phyloP scores from a whole-genome alignment of 768 basidiomycete species.

The Boletus speciosus region DNA sequence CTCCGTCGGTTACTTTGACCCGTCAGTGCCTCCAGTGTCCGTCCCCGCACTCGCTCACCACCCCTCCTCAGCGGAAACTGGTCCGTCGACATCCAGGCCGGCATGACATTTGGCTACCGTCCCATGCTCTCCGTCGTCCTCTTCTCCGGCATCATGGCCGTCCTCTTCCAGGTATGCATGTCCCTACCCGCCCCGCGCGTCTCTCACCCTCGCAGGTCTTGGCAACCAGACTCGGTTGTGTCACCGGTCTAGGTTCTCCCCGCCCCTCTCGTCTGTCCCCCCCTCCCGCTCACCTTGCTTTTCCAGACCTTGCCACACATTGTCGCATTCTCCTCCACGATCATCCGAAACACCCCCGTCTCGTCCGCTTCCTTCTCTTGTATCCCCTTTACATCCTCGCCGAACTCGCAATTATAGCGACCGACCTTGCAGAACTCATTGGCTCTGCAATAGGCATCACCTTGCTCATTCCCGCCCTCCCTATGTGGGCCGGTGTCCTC shows the following conservation, averaged over 20 bases:
- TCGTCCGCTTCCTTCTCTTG: constrained; percentile 39
- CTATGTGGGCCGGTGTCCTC: constrained; percentile 47
- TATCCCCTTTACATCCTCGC: constrained; percentile 44
- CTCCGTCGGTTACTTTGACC: constrained; percentile 37
- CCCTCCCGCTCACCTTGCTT: not conserved
- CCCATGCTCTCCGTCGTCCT: constrained; percentile 45
- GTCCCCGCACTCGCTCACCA: not conserved
- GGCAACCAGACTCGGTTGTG: constrained; percentile 41
- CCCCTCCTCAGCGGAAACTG: constrained; percentile 34
- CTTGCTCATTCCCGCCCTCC: constrained; percentile 47
- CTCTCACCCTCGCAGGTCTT: constrained; percentile 24
- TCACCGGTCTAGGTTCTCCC: constrained; percentile 24
- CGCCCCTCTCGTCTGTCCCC: not conserved
- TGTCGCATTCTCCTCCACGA: constrained; percentile 47
- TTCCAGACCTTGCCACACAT: constrained; percentile 43
- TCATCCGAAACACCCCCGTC: constrained; percentile 36
- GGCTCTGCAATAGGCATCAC: constrained; percentile 59
- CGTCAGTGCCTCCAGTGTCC: constrained; percentile 10
- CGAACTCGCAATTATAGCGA: constrained; percentile 53
- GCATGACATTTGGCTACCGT: constrained; percentile 43
- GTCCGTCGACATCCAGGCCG: constrained; percentile 44
- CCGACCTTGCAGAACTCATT: constrained; percentile 58
- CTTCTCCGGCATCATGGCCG: constrained; percentile 42
- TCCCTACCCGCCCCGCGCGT: not conserved
- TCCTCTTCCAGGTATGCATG: constrained; percentile 36